A percentile compares a stretch with the other conserved stretches of the same genome.
Conservation (phyloP, 768 basidiomycete species). For the Mycena polygramma region DNA sequence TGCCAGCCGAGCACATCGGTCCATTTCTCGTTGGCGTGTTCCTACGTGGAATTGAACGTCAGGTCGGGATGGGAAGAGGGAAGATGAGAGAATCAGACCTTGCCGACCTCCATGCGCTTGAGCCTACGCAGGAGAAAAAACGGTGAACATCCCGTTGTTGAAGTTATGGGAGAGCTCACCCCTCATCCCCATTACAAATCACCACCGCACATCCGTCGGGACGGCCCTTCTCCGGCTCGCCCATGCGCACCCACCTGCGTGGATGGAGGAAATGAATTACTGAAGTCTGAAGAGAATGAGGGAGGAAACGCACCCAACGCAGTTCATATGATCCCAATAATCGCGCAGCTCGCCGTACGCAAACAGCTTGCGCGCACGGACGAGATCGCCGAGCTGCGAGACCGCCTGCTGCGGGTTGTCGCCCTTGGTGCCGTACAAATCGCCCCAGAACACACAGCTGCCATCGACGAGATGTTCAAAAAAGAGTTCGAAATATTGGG, state of each 20-base stretch:
- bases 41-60: constrained; percentile 33
- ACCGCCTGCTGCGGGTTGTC: constrained; percentile 52
- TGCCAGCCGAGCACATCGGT: constrained; percentile 46
- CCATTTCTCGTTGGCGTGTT: constrained; percentile 46
- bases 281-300: neutral
- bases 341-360: constrained; percentile 64
- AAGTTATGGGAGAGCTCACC: constrained; percentile 20
- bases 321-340: constrained; percentile 61
- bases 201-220: constrained; percentile 60
- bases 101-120: constrained; percentile 61
- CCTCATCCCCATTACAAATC: constrained; percentile 57
- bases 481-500: neutral
- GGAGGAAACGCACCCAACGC: constrained; percentile 51
- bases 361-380: constrained; percentile 55
- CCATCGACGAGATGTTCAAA: neutral
- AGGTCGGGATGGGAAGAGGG: neutral
- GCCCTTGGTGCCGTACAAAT: constrained; percentile 64
- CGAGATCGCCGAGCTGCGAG: constrained; percentile 39
- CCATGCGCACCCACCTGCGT: constrained; percentile 60
- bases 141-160: neutral
- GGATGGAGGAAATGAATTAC: neutral
- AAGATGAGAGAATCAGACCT: constrained; percentile 45
- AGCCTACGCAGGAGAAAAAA: constrained; percentile 29
- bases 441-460: constrained; percentile 74
- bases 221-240: constrained; percentile 52